Evolutionary conservation across 179 eudicot genomes (phyloP), one percentile per base, ranked within the genome.

Genomic region (Beta corolliflora): DNA sequence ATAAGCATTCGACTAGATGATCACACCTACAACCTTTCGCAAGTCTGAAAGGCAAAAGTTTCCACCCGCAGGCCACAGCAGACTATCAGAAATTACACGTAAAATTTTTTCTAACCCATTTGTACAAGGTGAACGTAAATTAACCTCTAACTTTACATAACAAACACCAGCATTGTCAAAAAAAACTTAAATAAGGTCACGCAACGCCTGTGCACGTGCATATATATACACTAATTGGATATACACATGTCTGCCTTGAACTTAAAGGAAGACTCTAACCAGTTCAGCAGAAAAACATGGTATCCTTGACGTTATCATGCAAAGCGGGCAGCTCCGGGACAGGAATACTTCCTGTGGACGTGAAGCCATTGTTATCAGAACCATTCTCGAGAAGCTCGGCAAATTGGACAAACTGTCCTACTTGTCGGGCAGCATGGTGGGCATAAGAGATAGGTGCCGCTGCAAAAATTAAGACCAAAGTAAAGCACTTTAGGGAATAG

Each of bases 381-480:
- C 82, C 66, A 54, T 83, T 80, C 71, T 93, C 92, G 7, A 81
- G 78, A 2, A 77, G 61, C 19, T 88, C 93, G 36, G 88, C 93
- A 46, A 83, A 76, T 83, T 91, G 92, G 77, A 91, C 53, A 71
- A 94, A 92, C 84, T 93, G 93, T 11, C 92, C 91, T 81, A 91
- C 85, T 86, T 94, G 98, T 61, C 79, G 88, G 25, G 99, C 99
- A 23, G 99, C 98, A 75, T 91, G 98, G 80, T 94, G 99, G 11
- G 99, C 99, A 84, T 97, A 97, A 63, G 87, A 86, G 85, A 97
- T 85, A 58, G 99, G 99, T 72, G 98, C 98, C 85, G 92, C 99
- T 94, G 89, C 77, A 87, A 77, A 77, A 69, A 53, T 6, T 6
- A 45, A 3, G 46, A 46, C 73, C 53, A 75, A 66, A 70, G 54